A percentile compares a stretch with the other conserved stretches of the same genome.
Evolutionary conservation across 768 basidiomycete genomes (phyloP).

Genomic region (Rubroboletus satanas): DNA sequence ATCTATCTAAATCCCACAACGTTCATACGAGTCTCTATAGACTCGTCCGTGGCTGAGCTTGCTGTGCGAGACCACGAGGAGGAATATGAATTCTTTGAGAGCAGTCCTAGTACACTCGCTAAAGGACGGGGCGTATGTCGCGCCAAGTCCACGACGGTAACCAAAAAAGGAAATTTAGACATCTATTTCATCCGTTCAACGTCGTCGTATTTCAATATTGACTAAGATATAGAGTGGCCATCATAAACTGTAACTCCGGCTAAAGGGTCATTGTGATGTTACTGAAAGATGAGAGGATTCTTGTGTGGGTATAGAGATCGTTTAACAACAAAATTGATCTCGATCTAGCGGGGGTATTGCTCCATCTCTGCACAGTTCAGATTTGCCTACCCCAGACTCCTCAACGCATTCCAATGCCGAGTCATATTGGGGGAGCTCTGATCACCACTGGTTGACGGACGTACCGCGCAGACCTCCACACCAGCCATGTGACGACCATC

Average conservation of each 20-base stretch:
- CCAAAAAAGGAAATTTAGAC: too few relatives aligned
- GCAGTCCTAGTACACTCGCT: too few relatives aligned
- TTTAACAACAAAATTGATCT: not conserved
- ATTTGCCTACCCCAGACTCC: slow-evolving; percentile 1
- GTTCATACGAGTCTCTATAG: too few relatives aligned
- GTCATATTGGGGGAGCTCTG: slow-evolving; percentile 22
- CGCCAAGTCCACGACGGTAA: too few relatives aligned
- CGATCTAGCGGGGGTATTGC: not conserved
- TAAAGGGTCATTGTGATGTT: not conserved
- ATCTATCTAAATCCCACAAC: too few relatives aligned
- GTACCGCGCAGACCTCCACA: slow-evolving; percentile 48
- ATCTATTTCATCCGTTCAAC: too few relatives aligned
- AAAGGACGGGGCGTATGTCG: too few relatives aligned
- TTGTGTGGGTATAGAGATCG: not conserved
- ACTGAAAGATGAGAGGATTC: not conserved
- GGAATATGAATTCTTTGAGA: too few relatives aligned
- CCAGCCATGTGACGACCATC: slow-evolving; percentile 46
- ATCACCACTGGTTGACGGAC: slow-evolving; percentile 30
- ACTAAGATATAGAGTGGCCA: not conserved
- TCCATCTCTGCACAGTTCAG: slow-evolving; percentile 3
- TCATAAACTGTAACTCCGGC: slow-evolving; percentile 4
- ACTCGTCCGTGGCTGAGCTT: too few relatives aligned
- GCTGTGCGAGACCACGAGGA: too few relatives aligned
- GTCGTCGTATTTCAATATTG: not conserved
- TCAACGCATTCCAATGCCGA: not conserved